Evolutionary conservation across 192 early-diverging fungal species (phyloP).

Genomic region (Entomortierella chlamydospora): DNA sequence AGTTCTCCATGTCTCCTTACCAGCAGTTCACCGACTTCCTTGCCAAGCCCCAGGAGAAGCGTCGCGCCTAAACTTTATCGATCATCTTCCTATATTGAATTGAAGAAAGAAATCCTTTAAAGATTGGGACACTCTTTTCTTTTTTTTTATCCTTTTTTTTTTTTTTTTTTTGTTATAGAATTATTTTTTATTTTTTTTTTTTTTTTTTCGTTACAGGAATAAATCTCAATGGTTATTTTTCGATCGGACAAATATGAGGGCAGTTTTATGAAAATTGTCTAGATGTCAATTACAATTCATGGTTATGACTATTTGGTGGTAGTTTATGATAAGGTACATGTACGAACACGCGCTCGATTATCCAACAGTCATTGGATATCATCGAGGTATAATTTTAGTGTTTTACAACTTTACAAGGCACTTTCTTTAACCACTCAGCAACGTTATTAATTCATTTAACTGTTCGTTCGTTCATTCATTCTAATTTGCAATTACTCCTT

Average conservation of each 20-base stretch:
- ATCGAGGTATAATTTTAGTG: too few species aligned
- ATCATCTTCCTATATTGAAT: slow-evolving; percentile 11
- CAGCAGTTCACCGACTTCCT: slow-evolving; percentile 90
- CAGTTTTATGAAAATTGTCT: too few species aligned
- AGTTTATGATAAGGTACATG: too few species aligned
- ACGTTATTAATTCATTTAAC: too few species aligned
- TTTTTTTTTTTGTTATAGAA: too few species aligned
- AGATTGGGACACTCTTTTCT: slow-evolving; percentile 20
- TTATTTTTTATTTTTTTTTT: slow-evolving; percentile 42
- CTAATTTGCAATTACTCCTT: too few species aligned
- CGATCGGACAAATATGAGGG: not conserved
- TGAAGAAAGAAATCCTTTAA: slow-evolving; percentile 5
- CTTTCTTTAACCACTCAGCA: too few species aligned
- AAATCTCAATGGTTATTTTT: slow-evolving; percentile 17
- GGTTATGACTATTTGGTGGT: too few species aligned
- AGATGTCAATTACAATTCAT: too few species aligned
- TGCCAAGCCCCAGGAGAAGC: slow-evolving; percentile 60
- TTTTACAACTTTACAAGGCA: too few species aligned
- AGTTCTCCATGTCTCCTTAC: slow-evolving; percentile 88
- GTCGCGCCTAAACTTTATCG: slow-evolving; percentile 49
- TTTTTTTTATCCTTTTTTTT: slow-evolving; percentile 35
- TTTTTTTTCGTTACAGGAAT: slow-evolving; percentile 28
- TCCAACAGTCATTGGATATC: not conserved
- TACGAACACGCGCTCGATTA: not conserved
- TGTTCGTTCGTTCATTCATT: too few species aligned